Evolutionary conservation across 2,329 filamentous ascomycete species (phyloP).

Genomic region (Plenodomus lindquistii): DNA sequence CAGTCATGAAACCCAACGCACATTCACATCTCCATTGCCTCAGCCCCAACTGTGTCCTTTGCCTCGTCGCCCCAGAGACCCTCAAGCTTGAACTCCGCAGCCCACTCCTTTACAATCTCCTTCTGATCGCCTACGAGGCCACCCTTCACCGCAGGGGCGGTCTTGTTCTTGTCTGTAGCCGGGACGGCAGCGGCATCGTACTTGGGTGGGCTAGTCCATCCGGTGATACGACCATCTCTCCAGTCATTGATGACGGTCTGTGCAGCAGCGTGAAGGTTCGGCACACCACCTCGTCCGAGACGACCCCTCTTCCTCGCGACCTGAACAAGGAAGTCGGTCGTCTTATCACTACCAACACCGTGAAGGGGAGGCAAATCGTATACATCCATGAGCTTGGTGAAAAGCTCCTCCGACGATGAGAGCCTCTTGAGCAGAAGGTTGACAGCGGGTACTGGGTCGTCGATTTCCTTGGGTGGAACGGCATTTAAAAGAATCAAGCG

Average conservation of each 20-base stretch:
- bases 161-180: conserved; percentile 43
- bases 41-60: conserved; percentile 36
- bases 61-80: conserved; percentile 79
- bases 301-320: conserved; percentile 91
- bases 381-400: conserved; percentile 77
- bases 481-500: conserved; percentile 87
- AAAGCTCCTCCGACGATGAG: conserved; percentile 70
- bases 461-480: conserved; percentile 90
- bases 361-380: conserved; percentile 85
- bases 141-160: conserved; percentile 34
- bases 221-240: conserved; percentile 92
- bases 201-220: conserved; percentile 80
- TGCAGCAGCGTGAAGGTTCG: conserved; percentile 84
- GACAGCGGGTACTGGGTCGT: conserved; percentile 88
- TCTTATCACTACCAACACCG: conserved; percentile 69
- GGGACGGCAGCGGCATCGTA: conserved; percentile 63
- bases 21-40: conserved; percentile 41
- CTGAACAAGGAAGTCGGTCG: conserved; percentile 90
- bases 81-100: conserved; percentile 92
- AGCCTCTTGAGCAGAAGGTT: conserved; percentile 81
- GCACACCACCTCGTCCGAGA: conserved; percentile 84
- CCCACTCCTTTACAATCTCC: conserved; percentile 89
- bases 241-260: conserved; percentile 96
- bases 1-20: conserved; percentile 1
- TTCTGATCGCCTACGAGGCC: conserved; percentile 65